Evolutionary conservation across 495 filamentous ascomycete genomes (phyloP), one percentile per base, ranked within the genome.

Genomic region (Aspergillus funiculosus): DNA sequence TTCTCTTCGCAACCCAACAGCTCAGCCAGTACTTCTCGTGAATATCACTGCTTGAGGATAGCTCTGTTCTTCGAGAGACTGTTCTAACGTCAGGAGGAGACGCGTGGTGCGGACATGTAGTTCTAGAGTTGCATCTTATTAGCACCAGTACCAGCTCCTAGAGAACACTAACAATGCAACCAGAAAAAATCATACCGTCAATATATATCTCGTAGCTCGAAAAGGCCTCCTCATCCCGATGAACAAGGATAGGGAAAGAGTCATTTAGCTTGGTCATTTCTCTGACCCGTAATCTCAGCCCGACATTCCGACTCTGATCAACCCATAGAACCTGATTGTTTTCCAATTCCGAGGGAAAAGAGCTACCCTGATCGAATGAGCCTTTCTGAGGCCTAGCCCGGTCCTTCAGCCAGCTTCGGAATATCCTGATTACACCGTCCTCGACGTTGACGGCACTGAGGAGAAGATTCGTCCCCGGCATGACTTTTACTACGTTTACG

Each of bases 401-500:
- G 40, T 66, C 66, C n/a, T 72, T 66, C 37, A 91, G 62, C 86
- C 86, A 90, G 26, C 77, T 66, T 24, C 83, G 71, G 68, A 76
- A 88, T 27, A 89, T 64, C 7, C 86, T 73, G 26, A 83, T 62
- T 14, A 85, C 65, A 7, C 77, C 78, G 40, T 89, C 81, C 39
- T 74, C 69, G 13, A 89, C 60, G 31, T 75, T 80, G 38, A 80
- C 71, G 37, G 78, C 76, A 53, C 75, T 78, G 30, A 75, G 58
- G 50, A 86, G 13, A 78, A 58, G 27, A 73, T 79, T 48, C 49
- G 67, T 53, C 7, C 72, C 72, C 5, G 80, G 78, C 15, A 81
- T 76, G 7, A 80, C 56, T 57, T 81, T 82, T 29, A 86, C 85
- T 15, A 91, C 59, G 58, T 81, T 85, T 17, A 76, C 75, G n/a